Evolutionary conservation across 2,329 filamentous ascomycete genomes (phyloP).

Genomic region (Metarhizium brunneum): DNA sequence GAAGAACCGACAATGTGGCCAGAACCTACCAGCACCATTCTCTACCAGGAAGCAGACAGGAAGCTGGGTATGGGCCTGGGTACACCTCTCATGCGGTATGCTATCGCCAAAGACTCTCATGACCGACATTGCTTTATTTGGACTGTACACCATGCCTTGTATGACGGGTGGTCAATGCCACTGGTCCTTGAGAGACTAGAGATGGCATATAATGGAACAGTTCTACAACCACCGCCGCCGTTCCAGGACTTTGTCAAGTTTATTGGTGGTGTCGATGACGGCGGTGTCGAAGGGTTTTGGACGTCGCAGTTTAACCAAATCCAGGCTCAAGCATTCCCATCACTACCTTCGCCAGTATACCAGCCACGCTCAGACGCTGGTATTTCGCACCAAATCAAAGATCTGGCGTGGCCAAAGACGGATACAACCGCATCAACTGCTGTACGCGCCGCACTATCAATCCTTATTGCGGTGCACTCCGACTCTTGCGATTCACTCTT

Average conservation of each 20-base stretch:
- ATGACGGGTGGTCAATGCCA: slow-evolving; percentile 42
- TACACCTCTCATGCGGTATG: slow-evolving; percentile 30
- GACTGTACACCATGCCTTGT: slow-evolving; percentile 37
- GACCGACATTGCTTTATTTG: slow-evolving; percentile 29
- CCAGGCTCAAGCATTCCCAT: not conserved
- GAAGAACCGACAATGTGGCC: slow-evolving; percentile 17
- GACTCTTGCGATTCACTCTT: slow-evolving; percentile 20
- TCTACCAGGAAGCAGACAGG: slow-evolving; percentile 26
- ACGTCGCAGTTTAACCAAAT: not conserved
- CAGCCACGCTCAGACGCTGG: slow-evolving; percentile 16
- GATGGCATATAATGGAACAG: slow-evolving; percentile 19
- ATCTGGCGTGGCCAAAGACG: slow-evolving; percentile 13
- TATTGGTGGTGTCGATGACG: not conserved
- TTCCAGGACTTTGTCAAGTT: slow-evolving; percentile 34
- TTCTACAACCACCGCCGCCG: slow-evolving; percentile 14
- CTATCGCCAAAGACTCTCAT: slow-evolving; percentile 21
- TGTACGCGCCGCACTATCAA: slow-evolving; percentile 13
- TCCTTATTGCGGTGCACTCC: slow-evolving; percentile 27
- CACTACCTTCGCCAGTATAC: not conserved
- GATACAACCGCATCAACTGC: slow-evolving; percentile 9
- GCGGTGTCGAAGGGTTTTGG: not conserved
- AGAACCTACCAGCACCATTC: slow-evolving; percentile 14
- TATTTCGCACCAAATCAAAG: slow-evolving; percentile 21
- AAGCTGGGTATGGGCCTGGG: slow-evolving; percentile 28
- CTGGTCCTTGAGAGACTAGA: slow-evolving; percentile 31